Evolutionary conservation across 2,329 filamentous ascomycete genomes (phyloP).

Genomic region (Fusarium kyushuense): DNA sequence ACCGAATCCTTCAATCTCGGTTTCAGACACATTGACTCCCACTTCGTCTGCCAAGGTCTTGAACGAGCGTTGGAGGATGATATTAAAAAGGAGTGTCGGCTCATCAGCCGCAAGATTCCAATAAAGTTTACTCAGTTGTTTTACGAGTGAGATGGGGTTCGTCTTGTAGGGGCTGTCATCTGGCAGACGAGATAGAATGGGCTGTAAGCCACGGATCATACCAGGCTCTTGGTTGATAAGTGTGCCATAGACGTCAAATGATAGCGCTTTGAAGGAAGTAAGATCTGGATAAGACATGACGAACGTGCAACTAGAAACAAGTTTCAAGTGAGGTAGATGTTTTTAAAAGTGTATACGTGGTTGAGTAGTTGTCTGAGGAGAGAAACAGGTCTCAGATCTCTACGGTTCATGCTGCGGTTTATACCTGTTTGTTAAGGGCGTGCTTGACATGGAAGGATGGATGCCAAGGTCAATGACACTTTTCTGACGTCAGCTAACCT

Average conservation of each 20-base stretch:
- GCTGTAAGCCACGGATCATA: conserved; percentile 12
- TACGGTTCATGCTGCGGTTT: background rate
- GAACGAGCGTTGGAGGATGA: conserved; percentile 10
- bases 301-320: fast-evolving
- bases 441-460: conserved; percentile 4
- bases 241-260: conserved; percentile 19
- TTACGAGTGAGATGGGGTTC: background rate
- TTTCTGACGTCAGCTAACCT: conserved; percentile 7
- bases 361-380: background rate
- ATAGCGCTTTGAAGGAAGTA: conserved; percentile 11
- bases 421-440: conserved; percentile 12
- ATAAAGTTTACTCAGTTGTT: background rate
- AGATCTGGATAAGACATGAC: conserved; percentile 4
- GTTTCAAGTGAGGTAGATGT: fast-evolving
- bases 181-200: background rate
- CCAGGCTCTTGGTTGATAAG: conserved; percentile 22
- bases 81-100: conserved; percentile 5
- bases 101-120: background rate
- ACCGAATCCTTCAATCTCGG: background rate
- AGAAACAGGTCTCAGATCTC: background rate
- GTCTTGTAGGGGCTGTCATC: background rate
- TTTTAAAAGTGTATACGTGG: background rate
- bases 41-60: background rate
- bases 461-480: too few species aligned
- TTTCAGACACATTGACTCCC: background rate